phyloP scores from a whole-genome alignment of 75 land plant species.

The Picea sitchensis region DNA sequence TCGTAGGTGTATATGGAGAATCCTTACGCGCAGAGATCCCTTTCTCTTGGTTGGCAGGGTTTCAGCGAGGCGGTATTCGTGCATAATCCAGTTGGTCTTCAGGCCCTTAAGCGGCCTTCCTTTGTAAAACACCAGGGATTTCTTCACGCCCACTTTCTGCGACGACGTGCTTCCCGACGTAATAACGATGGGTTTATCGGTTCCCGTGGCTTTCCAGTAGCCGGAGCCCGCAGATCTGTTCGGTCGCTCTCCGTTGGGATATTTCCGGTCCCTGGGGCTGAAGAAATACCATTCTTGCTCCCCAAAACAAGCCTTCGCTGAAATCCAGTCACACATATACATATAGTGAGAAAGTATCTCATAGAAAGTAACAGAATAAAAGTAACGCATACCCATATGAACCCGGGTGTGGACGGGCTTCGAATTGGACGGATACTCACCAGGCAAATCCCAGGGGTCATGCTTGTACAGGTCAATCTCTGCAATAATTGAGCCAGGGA shows the following conservation, averaged over 20 bases:
- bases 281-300: conserved; percentile 62
- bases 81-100: conserved; percentile 64
- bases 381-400: background rate
- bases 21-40: conserved; percentile 34
- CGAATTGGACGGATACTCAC: background rate
- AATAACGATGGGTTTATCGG: conserved; percentile 41
- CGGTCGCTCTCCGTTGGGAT: conserved; percentile 48
- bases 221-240: conserved; percentile 52
- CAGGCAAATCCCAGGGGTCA: conserved; percentile 8
- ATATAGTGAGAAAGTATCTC: no score
- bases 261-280: conserved; percentile 52
- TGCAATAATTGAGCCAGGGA: conserved; percentile 9
- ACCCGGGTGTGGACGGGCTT: background rate
- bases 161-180: conserved; percentile 17
- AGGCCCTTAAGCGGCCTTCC: conserved; percentile 55
- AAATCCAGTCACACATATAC: background rate
- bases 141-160: conserved; percentile 50
- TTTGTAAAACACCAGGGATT: conserved; percentile 52
- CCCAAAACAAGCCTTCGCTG: conserved; percentile 44
- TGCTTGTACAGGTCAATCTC: conserved; percentile 12
- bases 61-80: conserved; percentile 50
- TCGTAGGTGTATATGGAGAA: background rate
- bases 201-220: conserved; percentile 63
- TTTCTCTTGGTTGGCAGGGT: conserved; percentile 24
- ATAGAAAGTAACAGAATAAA: no score